Conservation (phyloP, 805 yeast species). For the Pichia gijzeniarum region DNA sequence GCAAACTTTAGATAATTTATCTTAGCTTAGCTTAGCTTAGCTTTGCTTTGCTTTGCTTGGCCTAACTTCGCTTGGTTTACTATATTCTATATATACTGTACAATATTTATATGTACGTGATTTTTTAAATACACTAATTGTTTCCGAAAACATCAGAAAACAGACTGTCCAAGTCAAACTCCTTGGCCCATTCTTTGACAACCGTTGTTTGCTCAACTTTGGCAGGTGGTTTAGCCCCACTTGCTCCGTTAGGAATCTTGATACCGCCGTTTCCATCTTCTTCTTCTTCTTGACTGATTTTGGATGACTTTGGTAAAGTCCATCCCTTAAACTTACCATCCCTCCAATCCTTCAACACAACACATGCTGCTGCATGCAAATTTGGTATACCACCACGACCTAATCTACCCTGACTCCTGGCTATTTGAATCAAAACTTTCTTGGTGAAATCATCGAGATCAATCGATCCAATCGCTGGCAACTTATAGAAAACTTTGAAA, state of each 20-base stretch:
- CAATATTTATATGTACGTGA: neutral
- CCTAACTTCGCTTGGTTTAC: slow-evolving; percentile 25
- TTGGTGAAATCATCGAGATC: slow-evolving; percentile 75
- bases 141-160: slow-evolving; percentile 39
- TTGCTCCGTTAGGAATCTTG: slow-evolving; percentile 29
- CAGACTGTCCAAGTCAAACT: slow-evolving; percentile 84
- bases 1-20: slow-evolving; percentile 40
- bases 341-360: slow-evolving; percentile 91
- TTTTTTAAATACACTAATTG: neutral
- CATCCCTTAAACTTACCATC: slow-evolving; percentile 93
- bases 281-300: slow-evolving; percentile 28
- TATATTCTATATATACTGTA: neutral
- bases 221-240: slow-evolving; percentile 35
- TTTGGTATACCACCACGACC: slow-evolving; percentile 93
- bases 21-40: too few species aligned
- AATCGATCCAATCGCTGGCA: slow-evolving; percentile 73
- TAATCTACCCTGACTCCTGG: slow-evolving; percentile 86
- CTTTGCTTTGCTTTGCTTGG: too few species aligned
- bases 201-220: slow-evolving; percentile 63
- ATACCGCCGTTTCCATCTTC: slow-evolving; percentile 29
- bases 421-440: slow-evolving; percentile 85
- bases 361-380: slow-evolving; percentile 72
- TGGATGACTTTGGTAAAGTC: slow-evolving; percentile 58
- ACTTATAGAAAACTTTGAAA: slow-evolving; percentile 62
- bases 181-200: slow-evolving; percentile 89